Evolutionary conservation across 2,329 filamentous ascomycete genomes (phyloP).

Genomic region (Colletotrichum ledebouriae): DNA sequence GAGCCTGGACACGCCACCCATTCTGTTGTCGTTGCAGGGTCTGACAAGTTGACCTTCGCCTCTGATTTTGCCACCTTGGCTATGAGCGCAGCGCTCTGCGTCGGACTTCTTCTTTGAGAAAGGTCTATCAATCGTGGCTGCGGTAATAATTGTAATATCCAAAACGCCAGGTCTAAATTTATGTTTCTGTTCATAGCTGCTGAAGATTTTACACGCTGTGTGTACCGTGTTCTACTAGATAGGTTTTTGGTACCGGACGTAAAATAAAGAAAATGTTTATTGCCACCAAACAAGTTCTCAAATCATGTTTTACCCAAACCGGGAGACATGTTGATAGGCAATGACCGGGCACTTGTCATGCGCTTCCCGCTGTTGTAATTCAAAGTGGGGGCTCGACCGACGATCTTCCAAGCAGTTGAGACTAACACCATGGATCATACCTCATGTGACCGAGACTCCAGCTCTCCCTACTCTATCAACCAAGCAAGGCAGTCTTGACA

Average conservation of each 20-base stretch:
- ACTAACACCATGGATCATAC: no score
- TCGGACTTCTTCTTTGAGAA: background rate
- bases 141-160: no score
- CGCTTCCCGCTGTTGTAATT: no score
- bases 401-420: no score
- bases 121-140: background rate
- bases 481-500: slow-evolving; percentile 46
- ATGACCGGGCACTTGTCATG: no score
- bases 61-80: background rate
- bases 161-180: no score
- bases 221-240: background rate
- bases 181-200: background rate
- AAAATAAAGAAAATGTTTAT: no score
- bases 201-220: background rate
- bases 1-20: background rate
- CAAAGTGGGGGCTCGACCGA: no score
- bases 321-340: no score
- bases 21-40: slow-evolving; percentile 9
- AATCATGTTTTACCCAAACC: rapidly evolving
- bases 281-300: no score
- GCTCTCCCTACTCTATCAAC: slow-evolving; percentile 4
- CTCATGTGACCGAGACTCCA: background rate
- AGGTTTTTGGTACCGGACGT: no score
- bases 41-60: background rate
- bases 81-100: background rate